Percentiles rank a stretch among this genome's conserved stretches.
Conservation (phyloP, 768 basidiomycete species). For the Lactarius trivialis region DNA sequence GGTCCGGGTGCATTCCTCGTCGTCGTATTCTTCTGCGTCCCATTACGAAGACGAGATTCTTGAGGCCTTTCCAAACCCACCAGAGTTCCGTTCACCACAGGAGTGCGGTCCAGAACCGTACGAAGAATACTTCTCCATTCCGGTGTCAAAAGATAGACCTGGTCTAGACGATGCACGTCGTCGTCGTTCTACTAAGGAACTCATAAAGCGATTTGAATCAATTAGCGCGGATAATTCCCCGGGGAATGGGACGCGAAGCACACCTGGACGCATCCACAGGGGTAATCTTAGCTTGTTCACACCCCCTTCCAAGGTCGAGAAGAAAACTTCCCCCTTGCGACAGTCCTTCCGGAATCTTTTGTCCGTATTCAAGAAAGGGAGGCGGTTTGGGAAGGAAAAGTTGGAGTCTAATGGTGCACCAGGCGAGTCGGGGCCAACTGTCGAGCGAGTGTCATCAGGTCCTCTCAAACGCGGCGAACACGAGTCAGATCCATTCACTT, state of each 20-base stretch:
- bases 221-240: slow-evolving; percentile 26
- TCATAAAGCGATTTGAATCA: slow-evolving; percentile 50
- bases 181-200: slow-evolving; percentile 38
- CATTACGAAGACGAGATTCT: slow-evolving; percentile 9
- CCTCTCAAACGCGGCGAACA: not conserved
- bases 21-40: not conserved
- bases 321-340: slow-evolving; percentile 48
- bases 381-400: slow-evolving; percentile 25
- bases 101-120: slow-evolving; percentile 19
- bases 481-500: not conserved
- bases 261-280: slow-evolving; percentile 20
- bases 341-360: slow-evolving; percentile 60
- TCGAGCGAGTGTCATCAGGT: not conserved
- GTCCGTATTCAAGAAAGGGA: slow-evolving; percentile 52
- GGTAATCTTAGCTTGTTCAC: slow-evolving; percentile 21
- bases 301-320: slow-evolving; percentile 34
- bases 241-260: slow-evolving; percentile 10
- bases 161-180: slow-evolving; percentile 6
- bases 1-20: slow-evolving; percentile 11
- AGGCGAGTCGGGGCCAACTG: slow-evolving; percentile 8
- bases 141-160: not conserved
- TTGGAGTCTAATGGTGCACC: slow-evolving; percentile 13
- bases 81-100: slow-evolving; percentile 19
- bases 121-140: slow-evolving; percentile 22
- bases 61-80: slow-evolving; percentile 9